Base-by-base conservation (phyloP, 768 basidiomycete species). In the Favolaschia claudopus region DNA sequence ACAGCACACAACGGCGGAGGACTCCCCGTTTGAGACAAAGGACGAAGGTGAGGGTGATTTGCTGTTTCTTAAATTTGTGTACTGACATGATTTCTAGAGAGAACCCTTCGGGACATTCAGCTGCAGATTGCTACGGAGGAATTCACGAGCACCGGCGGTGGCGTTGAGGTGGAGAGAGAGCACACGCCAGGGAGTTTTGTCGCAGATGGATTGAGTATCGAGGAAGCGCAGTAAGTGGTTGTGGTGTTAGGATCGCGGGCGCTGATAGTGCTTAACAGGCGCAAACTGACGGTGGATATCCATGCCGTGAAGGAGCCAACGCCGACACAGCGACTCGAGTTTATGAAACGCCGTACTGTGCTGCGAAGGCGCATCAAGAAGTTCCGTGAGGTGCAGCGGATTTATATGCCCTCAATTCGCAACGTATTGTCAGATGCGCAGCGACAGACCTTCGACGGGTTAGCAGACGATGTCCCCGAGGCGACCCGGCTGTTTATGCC, bases 111-210 rank as follows among this genome's bases (percentile, higher is more conserved):
- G 20, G 53, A 54, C 7, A 31, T 54, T 3, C 42, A 39, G 2
- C 42, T 54, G 24, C 13, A 37, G 32, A 31, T 54, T 4, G 43
- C 53, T 2, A 10, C 19, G 22, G 53, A 54, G 53, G 53, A 54
- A 20, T 54, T 28, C 22, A 12, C 17, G 3, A 3, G 32, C 9
- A 54, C 42, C 8, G 53, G 34, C 5, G 53, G 45, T 15, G 43
- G 53, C 0, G 22, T 19, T 1, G 53, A 54, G 32, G 24, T 54
- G 8, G 50, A 51, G 28, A 8, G 37, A 4, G 37, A 51, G 28
- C 32, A 51, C 38, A 51, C 50, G 12, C 53, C 53, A 15, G 39
- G 53, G 9, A 54, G 42, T 5, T 54, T 54, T 19, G 14, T 54
- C 2, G 5, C 53, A 2, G 45, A 44, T 40, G 42, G 53, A 3